These are phyloP conservation scores for Moricandia moricandioides DNA, from an alignment of 345 rosid genomes.

Conservation along the genomic window DNA sequence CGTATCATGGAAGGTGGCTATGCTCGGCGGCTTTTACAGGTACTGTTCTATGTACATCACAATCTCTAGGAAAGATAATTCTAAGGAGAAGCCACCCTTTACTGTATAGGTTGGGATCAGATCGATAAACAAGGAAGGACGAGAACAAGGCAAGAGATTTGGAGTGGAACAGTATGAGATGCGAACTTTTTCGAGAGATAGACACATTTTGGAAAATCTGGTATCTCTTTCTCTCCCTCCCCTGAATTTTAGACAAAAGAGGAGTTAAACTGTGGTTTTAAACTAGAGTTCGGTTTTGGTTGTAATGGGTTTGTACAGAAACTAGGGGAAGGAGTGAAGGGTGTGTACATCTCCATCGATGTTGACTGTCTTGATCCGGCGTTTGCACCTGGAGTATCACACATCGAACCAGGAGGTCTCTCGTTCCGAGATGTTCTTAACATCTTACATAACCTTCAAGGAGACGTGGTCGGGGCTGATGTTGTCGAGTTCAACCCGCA, in stretches of 20 bases:
- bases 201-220: constrained; percentile 74
- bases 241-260: background rate
- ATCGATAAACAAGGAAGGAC: constrained; percentile 84
- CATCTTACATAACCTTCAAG: constrained; percentile 83
- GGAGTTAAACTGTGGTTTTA: background rate
- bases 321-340: constrained; percentile 95
- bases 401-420: constrained; percentile 97
- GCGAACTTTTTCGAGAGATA: constrained; percentile 86
- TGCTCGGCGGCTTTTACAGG: constrained; percentile 91
- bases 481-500: constrained; percentile 98
- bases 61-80: background rate
- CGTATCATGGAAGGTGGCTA: constrained; percentile 98
- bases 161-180: constrained; percentile 97
- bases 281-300: background rate
- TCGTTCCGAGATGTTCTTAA: constrained; percentile 89
- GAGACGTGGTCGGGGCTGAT: constrained; percentile 86
- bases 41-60: constrained; percentile 33
- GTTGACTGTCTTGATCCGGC: constrained; percentile 98
- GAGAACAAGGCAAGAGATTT: constrained; percentile 85
- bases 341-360: constrained; percentile 84
- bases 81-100: background rate
- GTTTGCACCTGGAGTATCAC: constrained; percentile 97
- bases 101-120: constrained; percentile 79
- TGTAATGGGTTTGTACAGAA: constrained; percentile 51
- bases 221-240: constrained; percentile 30